phyloP scores from a whole-genome alignment of 108 stramenopile species.

The Cyclotella choctawhatcheeana region DNA sequence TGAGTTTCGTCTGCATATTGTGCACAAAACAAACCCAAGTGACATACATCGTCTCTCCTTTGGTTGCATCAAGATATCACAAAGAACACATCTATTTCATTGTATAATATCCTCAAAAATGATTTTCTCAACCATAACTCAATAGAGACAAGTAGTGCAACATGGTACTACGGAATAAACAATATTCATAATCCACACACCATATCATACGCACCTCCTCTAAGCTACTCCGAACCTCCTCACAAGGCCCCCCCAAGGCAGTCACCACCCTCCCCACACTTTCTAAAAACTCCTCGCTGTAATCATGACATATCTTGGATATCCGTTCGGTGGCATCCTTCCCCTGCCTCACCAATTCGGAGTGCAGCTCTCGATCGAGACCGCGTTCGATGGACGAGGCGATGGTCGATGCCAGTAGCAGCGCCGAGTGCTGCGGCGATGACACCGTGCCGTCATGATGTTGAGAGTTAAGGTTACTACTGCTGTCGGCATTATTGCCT shows the following conservation, averaged over 20 bases:
- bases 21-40: too few relatives aligned
- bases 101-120: not conserved
- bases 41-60: too few relatives aligned
- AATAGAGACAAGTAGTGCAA: not conserved
- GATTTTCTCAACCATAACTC: not conserved
- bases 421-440: constrained; percentile 56
- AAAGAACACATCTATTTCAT: not conserved
- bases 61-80: not conserved
- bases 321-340: constrained; percentile 73
- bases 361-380: constrained; percentile 82
- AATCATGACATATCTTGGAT: constrained; percentile 88
- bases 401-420: constrained; percentile 78
- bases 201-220: constrained; percentile 46
- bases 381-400: constrained; percentile 84
- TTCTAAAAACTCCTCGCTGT: constrained; percentile 84
- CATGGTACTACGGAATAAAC: not conserved
- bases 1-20: too few relatives aligned
- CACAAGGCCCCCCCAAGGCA: constrained; percentile 76
- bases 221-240: constrained; percentile 69
- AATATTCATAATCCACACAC: not conserved
- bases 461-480: not conserved
- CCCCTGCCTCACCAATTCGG: constrained; percentile 76
- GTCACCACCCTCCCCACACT: constrained; percentile 81
- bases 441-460: constrained; percentile 11
- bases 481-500: too few relatives aligned